A percentile compares a stretch with the other conserved stretches of the same genome.
Evolutionary conservation across 2,329 filamentous ascomycete species (phyloP).

Genomic region (Claviceps fusiformis): DNA sequence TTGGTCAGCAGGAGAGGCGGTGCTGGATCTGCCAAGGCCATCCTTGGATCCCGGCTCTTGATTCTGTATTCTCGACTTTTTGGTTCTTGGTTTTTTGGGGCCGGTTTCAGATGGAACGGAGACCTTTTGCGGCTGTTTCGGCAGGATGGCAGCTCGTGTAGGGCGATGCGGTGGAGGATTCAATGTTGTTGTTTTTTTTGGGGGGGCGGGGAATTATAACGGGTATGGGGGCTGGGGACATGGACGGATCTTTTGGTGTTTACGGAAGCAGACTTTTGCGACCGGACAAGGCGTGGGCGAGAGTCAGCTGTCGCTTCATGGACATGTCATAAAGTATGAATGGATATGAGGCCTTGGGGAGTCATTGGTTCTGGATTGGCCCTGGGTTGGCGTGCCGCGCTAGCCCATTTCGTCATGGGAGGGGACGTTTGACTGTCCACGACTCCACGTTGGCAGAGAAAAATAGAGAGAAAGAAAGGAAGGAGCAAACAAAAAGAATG

Average conservation of each 20-base stretch:
- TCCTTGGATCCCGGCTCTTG: slow-evolving; percentile 5
- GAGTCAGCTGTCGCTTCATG: not conserved
- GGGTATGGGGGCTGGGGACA: no score
- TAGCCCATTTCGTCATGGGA: not conserved
- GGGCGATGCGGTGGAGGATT: not conserved
- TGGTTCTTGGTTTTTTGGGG: not conserved
- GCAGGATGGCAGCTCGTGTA: not conserved
- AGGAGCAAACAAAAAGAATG: no score
- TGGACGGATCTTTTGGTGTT: no score
- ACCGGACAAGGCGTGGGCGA: not conserved
- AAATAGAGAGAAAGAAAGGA: no score
- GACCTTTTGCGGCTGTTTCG: not conserved
- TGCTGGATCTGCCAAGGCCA: slow-evolving; percentile 27
- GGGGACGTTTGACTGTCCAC: no score
- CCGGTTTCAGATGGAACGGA: not conserved
- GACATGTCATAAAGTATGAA: not conserved
- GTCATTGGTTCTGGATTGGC: no score
- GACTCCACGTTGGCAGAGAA: no score
- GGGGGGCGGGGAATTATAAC: not conserved
- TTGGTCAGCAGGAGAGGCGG: slow-evolving; percentile 52
- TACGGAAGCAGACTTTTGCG: not conserved
- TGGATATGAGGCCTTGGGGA: no score
- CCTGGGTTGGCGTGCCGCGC: not conserved
- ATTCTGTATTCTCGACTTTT: no score
- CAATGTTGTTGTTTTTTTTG: not conserved